Conservation (phyloP, 768 basidiomycete species). For the Floccularia luteovirens region DNA sequence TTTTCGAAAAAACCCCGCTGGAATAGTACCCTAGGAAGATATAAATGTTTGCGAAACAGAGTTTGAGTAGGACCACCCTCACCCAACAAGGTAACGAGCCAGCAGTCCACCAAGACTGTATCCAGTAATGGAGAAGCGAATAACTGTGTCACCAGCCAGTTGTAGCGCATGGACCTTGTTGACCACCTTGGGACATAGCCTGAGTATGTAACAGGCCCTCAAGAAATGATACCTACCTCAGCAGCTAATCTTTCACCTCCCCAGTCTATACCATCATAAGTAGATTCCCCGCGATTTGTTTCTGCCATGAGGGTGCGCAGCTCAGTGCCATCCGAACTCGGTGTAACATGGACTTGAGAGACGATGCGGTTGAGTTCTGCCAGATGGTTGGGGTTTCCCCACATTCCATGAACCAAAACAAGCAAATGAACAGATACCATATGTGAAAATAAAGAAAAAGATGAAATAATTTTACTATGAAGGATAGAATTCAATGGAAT, state of each 20-base stretch:
- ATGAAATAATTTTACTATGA: background rate
- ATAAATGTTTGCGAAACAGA: no score
- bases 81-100: conserved; percentile 74
- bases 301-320: conserved; percentile 61
- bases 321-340: conserved; percentile 26
- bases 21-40: conserved; percentile 42
- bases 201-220: conserved; percentile 8
- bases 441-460: background rate
- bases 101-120: conserved; percentile 81
- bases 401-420: conserved; percentile 64
- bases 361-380: conserved; percentile 48
- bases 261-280: conserved; percentile 84
- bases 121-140: conserved; percentile 66
- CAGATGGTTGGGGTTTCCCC: conserved; percentile 70
- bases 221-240: no score
- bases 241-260: conserved; percentile 73
- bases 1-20: conserved; percentile 66
- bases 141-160: conserved; percentile 47
- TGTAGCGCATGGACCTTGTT: conserved; percentile 48
- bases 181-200: conserved; percentile 35
- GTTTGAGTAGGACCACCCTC: no score
- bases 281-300: conserved; percentile 56
- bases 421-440: conserved; percentile 30
- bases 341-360: conserved; percentile 27
- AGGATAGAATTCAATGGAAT: no score